A percentile compares a stretch with the other conserved stretches of the same genome.
phyloP scores from a whole-genome alignment of 768 basidiomycete genomes.

The Lentinula raphanica region DNA sequence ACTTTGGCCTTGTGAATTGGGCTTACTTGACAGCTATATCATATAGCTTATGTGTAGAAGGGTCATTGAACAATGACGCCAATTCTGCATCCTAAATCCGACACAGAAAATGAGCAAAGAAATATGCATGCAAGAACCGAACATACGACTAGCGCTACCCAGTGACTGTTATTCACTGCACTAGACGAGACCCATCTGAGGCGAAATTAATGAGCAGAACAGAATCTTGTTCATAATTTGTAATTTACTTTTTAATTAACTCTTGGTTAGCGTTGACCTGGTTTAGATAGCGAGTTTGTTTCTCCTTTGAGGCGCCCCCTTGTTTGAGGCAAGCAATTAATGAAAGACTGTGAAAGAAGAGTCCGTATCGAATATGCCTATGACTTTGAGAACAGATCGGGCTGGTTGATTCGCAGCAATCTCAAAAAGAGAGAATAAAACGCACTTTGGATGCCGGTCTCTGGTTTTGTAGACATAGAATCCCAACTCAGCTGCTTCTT shows the following conservation, averaged over 20 bases:
- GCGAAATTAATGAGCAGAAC: background rate
- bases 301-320: conserved; percentile 29
- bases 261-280: conserved; percentile 59
- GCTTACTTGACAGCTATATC: conserved; percentile 63
- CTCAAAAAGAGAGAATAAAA: background rate
- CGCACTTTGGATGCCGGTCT: conserved; percentile 60
- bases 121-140: background rate
- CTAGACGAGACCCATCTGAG: conserved; percentile 65
- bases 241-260: conserved; percentile 48
- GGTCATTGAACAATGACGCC: conserved; percentile 49
- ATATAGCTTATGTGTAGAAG: conserved; percentile 60
- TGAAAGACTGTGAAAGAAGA: conserved; percentile 69
- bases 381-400: conserved; percentile 37
- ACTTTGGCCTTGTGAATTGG: background rate
- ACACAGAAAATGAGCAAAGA: background rate
- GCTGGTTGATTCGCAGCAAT: background rate
- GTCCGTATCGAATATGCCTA: conserved; percentile 59
- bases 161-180: conserved; percentile 62
- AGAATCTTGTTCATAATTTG: background rate
- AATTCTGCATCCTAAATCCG: conserved; percentile 75
- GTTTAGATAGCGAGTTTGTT: conserved; percentile 37
- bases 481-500: conserved; percentile 58
- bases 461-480: conserved; percentile 58
- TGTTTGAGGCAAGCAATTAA: conserved; percentile 55
- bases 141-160: conserved; percentile 64